These are phyloP conservation scores for Geotrichum ghanense DNA, from an alignment of 805 yeast genomes.

Conservation along the genomic window DNA sequence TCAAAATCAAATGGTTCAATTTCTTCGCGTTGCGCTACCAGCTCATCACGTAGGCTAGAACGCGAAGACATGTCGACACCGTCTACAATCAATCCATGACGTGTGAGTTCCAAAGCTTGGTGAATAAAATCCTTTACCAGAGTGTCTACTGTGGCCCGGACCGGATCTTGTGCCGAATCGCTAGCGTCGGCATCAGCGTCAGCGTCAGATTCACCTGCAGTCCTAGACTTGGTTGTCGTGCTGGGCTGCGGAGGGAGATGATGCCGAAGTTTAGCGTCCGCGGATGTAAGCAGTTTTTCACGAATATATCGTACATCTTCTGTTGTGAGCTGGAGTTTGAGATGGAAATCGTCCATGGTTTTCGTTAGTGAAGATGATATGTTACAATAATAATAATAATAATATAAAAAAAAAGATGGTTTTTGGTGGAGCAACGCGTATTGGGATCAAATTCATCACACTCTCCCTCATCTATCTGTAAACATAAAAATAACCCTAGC, in stretches of 20 bases:
- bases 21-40: slow-evolving; percentile 22
- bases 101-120: slow-evolving; percentile 46
- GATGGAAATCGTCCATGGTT: slow-evolving; percentile 24
- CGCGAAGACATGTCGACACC: slow-evolving; percentile 33
- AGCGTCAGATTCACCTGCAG: slow-evolving; percentile 27
- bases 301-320: slow-evolving; percentile 44
- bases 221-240: too few relatives aligned
- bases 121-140: slow-evolving; percentile 28
- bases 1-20: slow-evolving; percentile 64
- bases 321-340: slow-evolving; percentile 36
- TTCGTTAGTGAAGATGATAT: too few relatives aligned
- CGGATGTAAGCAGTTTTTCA: slow-evolving; percentile 31
- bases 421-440: too few relatives aligned
- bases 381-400: too few relatives aligned
- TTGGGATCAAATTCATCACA: too few relatives aligned
- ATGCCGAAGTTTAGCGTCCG: slow-evolving; percentile 35
- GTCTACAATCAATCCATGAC: slow-evolving; percentile 45
- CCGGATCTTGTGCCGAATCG: slow-evolving; percentile 33
- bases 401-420: too few relatives aligned
- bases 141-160: slow-evolving; percentile 33
- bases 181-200: slow-evolving; percentile 35
- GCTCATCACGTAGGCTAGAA: slow-evolving; percentile 14
- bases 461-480: too few relatives aligned
- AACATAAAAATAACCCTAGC: too few relatives aligned
- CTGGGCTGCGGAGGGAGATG: slow-evolving; percentile 24